These are phyloP conservation scores for Halophytophthora batemanensis DNA, from an alignment of 352 stramenopile genomes.

Conservation along the genomic window DNA sequence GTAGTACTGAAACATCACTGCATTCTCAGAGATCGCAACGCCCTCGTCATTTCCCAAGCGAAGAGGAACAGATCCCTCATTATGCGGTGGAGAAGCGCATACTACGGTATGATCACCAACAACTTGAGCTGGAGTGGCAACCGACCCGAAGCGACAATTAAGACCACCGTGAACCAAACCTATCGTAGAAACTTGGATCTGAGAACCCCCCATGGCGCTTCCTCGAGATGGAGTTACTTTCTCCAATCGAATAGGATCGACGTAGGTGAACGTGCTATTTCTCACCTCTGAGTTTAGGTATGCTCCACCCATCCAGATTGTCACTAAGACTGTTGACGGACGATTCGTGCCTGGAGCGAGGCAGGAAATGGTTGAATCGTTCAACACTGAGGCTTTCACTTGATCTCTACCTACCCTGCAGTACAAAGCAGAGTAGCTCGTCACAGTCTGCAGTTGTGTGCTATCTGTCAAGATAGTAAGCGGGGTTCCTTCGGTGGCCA, in stretches of 20 bases:
- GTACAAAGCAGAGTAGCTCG: constrained; percentile 16
- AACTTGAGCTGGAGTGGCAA: constrained; percentile 17
- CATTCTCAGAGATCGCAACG: constrained; percentile 34
- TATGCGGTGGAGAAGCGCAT: constrained; percentile 32
- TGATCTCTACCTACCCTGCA: constrained; percentile 28
- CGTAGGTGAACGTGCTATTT: constrained; percentile 13
- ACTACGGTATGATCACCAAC: constrained; percentile 8
- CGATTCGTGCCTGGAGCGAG: constrained; percentile 17
- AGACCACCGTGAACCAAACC: constrained; percentile 16
- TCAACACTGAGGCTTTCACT: constrained; percentile 17
- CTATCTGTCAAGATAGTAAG: constrained; percentile 25
- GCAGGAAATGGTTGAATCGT: constrained; percentile 24
- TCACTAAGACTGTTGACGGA: constrained; percentile 22
- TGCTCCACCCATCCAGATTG: constrained; percentile 14
- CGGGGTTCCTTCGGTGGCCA: constrained; percentile 16
- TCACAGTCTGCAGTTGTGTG: constrained; percentile 10
- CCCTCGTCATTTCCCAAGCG: constrained; percentile 19
- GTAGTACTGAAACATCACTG: constrained; percentile 34
- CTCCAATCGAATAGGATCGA: constrained; percentile 18
- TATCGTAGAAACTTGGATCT: constrained; percentile 17
- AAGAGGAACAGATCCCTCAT: constrained; percentile 15
- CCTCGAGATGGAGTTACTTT: constrained; percentile 13
- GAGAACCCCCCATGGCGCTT: constrained; percentile 12
- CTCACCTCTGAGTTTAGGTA: constrained; percentile 4
- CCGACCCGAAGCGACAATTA: constrained; percentile 34